Base-by-base conservation (phyloP, 2,329 filamentous ascomycete species). In the Phaeomoniella chlamydospora region DNA sequence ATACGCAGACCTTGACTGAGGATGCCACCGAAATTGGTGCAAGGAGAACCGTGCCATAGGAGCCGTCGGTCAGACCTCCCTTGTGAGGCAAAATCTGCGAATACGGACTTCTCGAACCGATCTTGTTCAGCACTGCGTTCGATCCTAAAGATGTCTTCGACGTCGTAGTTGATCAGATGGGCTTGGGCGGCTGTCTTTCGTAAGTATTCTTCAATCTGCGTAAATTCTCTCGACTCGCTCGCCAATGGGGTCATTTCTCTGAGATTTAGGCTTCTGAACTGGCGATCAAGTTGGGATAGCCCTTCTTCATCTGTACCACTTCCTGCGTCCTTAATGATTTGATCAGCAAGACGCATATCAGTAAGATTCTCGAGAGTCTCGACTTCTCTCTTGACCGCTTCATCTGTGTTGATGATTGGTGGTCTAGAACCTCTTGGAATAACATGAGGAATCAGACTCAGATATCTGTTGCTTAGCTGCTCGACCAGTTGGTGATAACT, bases 1-100 rank as follows among this genome's bases (percentile, higher is more conserved):
- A 93, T 93, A n/a, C 84, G 80, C 4, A 94, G 70, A 44, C 86
- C 86, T 55, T 93, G 83, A 39, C 76, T 80, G 30, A 93, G 71
- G 40, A 94, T 94, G 50, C 85, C 86, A 49, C 80, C 84, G 45
- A 78, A 93, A 54, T 93, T 93, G 36, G 82, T 90, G 18, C 68
- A 71, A 19, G 84, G 76, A 12, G 81, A 87, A 12, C 86, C 85
- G 52, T 93, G 86, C 86, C 86, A 94, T 2, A 94, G 67, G 1
- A 93, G 72, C 13, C 82, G 74, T 15, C 80, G 73, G 51, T 90
- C 72, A 6, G n/a, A 14, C 14, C 14, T 13, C 10, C 12, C 15
- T 33, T 70, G 71, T n/a, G 67, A 59, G 6, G 65, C 52, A 33
- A 68, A 48, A 2, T 62, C 66, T 15, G 70, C 55, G 40, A 66